Evolutionary conservation across 2,329 filamentous ascomycete genomes (phyloP), one percentile per base, ranked within the genome.

Genomic region (Phialemoniopsis sp.): DNA sequence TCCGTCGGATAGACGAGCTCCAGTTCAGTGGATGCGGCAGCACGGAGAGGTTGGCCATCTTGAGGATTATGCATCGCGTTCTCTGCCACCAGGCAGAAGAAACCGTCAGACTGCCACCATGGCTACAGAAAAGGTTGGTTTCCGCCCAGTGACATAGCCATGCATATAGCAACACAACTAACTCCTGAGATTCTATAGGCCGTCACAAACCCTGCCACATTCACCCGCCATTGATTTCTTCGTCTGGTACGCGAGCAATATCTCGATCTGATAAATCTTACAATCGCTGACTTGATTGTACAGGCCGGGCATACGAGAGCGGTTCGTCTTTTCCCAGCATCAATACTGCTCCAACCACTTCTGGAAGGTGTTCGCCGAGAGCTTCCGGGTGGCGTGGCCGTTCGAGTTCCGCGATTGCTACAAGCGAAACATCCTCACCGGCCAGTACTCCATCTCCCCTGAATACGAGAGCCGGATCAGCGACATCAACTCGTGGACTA

Each of bases 181-280:
- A 26, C 6, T 26, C 21, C 10, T 26, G 21, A 26, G 6, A 10
- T 26, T 10, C 21, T 2, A 2, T 10, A 58, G 56, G 15, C 56
- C 56, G 2, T 57, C 55, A 8, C 54, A 58, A 37, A 35, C 41
- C 1, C 28, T 58, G 1, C 46, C 55, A 2, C 56, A 58, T 8
- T 51, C 56, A 0, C 54, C 54, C 17, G 56, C 51, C 2, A 57
- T 58, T 8, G 56, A 58, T 41, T 58, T 54, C 29, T 56, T 58
- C 4, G 53, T 55, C 17, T 58, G 56, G 55, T 55, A 48, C 13
- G 48, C 35, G 2, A 12, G 12, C 10, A 3, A 14, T 8, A 6
- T 26, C 6, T 26, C 10, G 6, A 6, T 10, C 10, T 26, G 21
- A 26, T 10, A 26, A 26, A 10, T 10, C 6, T 26, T 26, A 6